Base-by-base conservation (phyloP, 108 stramenopile genomes). In the Phaeodactylum tricornutum region DNA sequence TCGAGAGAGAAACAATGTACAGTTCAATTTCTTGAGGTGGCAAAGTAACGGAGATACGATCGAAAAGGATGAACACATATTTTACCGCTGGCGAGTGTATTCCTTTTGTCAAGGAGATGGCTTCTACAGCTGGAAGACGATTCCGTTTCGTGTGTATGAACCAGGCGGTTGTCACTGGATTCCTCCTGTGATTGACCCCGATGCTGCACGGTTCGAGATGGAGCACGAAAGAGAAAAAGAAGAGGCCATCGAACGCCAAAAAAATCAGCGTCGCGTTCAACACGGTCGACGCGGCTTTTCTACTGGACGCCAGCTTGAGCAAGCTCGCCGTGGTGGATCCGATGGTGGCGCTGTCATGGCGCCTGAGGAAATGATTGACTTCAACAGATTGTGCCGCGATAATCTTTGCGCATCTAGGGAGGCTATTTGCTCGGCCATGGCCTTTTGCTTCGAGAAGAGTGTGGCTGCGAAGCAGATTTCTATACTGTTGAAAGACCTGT, bases 391-490 rank as follows among this genome's bases (percentile, higher is more conserved):
- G 32, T 41, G 72, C 32, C 58, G 74, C 37, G 61, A 66, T 26
- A 47, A 82, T 46, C 43, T 90, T 15, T 58, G 49, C 52, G 61
- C 50, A 40, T 72, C 2, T 73, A 81, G 79, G 39, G 66, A 74
- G 30, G 48, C 81, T 7, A 84, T 90, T 33, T 82, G 79, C 36
- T 53, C 69, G 38, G 88, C 82, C 19, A 90, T 90, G 88, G 70
- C 84, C n/a, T 90, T 83, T 67, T 82, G 83, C 32, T 90, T 90
- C 50, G 84, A 90, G 4, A 79, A 85, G 32, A 66, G 70, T 65
- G 54, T 44, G 16, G 69, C 84, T 7, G 70, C 84, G 4, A 55
- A 45, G 19, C 67, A 85, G 45, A 81, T 90, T 53, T 69, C 78
- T 2, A 52, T 59, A 4, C 42, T 83, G n/a, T 52, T 90, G 14